Evolutionary conservation across 148 eudicot genomes (phyloP), one percentile per base, ranked within the genome.

Genomic region (Chenopodium suecicum): DNA sequence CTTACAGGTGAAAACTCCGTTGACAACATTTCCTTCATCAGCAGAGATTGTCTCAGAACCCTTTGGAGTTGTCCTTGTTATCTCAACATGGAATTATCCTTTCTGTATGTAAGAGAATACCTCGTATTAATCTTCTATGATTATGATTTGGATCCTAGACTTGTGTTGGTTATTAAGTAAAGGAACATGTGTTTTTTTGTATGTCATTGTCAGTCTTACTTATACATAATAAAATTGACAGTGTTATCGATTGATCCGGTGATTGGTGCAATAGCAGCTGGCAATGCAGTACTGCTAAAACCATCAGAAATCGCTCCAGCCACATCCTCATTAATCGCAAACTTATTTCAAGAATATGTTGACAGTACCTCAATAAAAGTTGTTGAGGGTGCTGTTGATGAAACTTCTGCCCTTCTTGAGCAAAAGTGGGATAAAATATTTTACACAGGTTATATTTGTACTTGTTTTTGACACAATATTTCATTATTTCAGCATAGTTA

Each of bases 381-480:
- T 52, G 81, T 95, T 27, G 98, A 94, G 77, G 99, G 99, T 34
- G 90, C 88, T 78, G 86, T 89, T 31, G 81, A 86, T 67, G 98
- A 94, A 86, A 89, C 97, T 71, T 66, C 91, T 80, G 92, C 90
- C 29, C 83, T 96, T 63, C 92, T 96, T 54, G 98, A 90, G 58
- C 98, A 94, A 84, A 91, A 89, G 78, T 96, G 98, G 97, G 98
- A 94, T 83, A 94, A 94, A 89, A 94, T 95, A 82, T 91, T 94
- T 75, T 95, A 91, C 81, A 95, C 98, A 92, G 99, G 99, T 95
- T 83, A 41, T n/a, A 29, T 44, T 3, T 78, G 64, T 69, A n/a
- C 7, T 48, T 25, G 66, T 76, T 69, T 34, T 17, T 11, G 32
- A 63, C 9, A 19, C 25, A 1, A 62, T 2, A 62, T 14, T 41